Evolutionary conservation across 1,284 basidiomycete genomes (phyloP), one percentile per base, ranked within the genome.

Genomic region (Cryptococcus neoformans): DNA sequence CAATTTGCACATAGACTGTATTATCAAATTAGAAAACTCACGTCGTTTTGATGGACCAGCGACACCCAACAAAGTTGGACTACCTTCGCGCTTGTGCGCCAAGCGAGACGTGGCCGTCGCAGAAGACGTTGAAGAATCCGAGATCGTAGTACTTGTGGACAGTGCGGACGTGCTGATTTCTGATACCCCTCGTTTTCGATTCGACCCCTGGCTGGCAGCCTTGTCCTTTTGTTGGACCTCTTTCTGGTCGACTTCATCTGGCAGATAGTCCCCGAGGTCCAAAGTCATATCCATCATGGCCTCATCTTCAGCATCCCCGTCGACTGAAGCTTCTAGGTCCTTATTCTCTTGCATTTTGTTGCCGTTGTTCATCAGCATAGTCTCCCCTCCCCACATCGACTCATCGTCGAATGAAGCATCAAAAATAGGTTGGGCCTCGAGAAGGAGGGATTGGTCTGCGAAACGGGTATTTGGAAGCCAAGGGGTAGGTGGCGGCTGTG

Each of bases 391-490:
- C 54, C 57, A 59, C 10, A 41, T 54, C 8, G 54, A 55, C 12
- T 59, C 58, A 37, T 48, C 54, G 11, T 47, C 42, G 36, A 54
- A 38, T 7, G 57, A 59, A 14, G 38, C 42, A 47, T 60, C 55
- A 44, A 63, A 63, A 40, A 63, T 63, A 1, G 62, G 62, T 48
- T 50, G 36, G 16, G 51, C 51, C 10, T 54, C 40, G 6, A 63
- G 34, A 10, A 63, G 47, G 3, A 61, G 45, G 10, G 62, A 63
- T 35, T 63, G 54, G 47, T 63, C 57, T n/a, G 41, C 46, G 28
- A 61, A 57, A 5, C 40, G 53, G 10, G 55, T 17, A 16, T 49
- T 42, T 17, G 58, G 51, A 4, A 59, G 35, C 50, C 60, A 59
- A 5, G 62, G 62, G 2, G 62, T 63, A 12, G 56, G 56, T 3